A percentile compares a stretch with the other conserved stretches of the same genome.
Evolutionary conservation across 208 protist species (phyloP).

Genomic region (Acanthamoeba healyi): DNA sequence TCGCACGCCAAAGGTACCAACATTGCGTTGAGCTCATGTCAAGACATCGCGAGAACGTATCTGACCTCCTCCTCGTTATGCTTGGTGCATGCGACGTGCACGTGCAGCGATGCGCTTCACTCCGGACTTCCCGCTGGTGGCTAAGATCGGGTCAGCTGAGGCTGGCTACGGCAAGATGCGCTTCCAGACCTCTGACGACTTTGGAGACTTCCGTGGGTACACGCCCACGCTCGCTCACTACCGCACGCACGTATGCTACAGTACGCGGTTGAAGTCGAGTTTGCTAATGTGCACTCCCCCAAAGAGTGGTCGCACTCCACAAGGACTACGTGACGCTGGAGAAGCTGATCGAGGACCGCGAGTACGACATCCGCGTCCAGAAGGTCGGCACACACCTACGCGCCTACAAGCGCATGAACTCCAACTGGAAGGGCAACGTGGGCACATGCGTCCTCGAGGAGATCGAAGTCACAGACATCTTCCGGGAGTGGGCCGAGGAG

Average conservation of each 20-base stretch:
- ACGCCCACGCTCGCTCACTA: too few species aligned
- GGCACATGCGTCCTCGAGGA: conserved; percentile 2
- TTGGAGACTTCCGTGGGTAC: conserved; percentile 71
- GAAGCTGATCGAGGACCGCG: conserved; percentile 69
- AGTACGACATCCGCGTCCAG: conserved; percentile 79
- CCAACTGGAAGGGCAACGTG: conserved; percentile 76
- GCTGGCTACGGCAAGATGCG: conserved; percentile 77
- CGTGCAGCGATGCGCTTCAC: conserved; percentile 66
- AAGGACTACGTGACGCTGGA: conserved; percentile 79
- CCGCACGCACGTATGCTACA: too few species aligned
- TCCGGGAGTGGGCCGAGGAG: conserved; percentile 76
- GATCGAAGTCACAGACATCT: conserved; percentile 71
- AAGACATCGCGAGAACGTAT: too few species aligned
- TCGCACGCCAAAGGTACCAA: background rate
- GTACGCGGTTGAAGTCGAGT: too few species aligned
- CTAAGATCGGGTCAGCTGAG: conserved; percentile 65
- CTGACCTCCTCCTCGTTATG: background rate
- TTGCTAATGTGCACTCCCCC: too few species aligned
- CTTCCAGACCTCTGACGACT: conserved; percentile 50
- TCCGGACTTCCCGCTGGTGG: conserved; percentile 54
- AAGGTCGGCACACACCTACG: conserved; percentile 63
- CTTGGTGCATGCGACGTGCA: background rate
- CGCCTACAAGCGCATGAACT: conserved; percentile 74
- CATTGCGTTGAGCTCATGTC: too few species aligned
- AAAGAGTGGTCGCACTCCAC: conserved; percentile 73